A percentile compares a stretch with the other conserved stretches of the same genome.
Conservation (phyloP, 768 basidiomycete species). For the Hericium coralloides region DNA sequence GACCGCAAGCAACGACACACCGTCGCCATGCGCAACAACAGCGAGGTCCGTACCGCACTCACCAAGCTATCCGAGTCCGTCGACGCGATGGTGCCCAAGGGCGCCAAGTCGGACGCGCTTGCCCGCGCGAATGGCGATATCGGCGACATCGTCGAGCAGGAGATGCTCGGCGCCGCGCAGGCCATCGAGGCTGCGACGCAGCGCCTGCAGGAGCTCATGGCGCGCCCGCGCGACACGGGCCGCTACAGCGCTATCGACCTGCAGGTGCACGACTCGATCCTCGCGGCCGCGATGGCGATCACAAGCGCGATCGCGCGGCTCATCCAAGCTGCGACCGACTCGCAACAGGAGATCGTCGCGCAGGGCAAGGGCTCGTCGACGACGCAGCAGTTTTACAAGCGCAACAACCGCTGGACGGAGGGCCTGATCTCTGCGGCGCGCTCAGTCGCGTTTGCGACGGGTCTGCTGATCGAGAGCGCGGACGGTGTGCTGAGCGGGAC, state of each 20-base stretch:
- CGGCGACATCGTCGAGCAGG: slow-evolving; percentile 91
- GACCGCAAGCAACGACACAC: slow-evolving; percentile 67
- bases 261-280: slow-evolving; percentile 96
- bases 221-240: slow-evolving; percentile 79
- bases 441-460: slow-evolving; percentile 94
- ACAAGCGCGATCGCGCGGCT: slow-evolving; percentile 91
- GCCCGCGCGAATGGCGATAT: slow-evolving; percentile 85
- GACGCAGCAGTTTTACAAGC: slow-evolving; percentile 96
- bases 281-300: slow-evolving; percentile 89
- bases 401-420: slow-evolving; percentile 99
- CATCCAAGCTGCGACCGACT: slow-evolving; percentile 94
- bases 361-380: slow-evolving; percentile 92
- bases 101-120: slow-evolving; percentile 55
- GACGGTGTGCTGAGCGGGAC: slow-evolving; percentile 96
- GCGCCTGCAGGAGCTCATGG: slow-evolving; percentile 85
- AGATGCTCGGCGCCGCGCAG: slow-evolving; percentile 88
- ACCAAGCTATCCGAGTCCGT: slow-evolving; percentile 81
- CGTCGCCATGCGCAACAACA: slow-evolving; percentile 83
- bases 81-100: slow-evolving; percentile 77
- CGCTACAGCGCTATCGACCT: slow-evolving; percentile 87
- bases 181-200: slow-evolving; percentile 92
- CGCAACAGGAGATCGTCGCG: slow-evolving; percentile 95
- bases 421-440: slow-evolving; percentile 98
- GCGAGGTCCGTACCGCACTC: slow-evolving; percentile 74
- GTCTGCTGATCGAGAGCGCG: slow-evolving; percentile 90